Conservation (phyloP, 805 yeast genomes). For the Wickerhamiella occidentalis region DNA sequence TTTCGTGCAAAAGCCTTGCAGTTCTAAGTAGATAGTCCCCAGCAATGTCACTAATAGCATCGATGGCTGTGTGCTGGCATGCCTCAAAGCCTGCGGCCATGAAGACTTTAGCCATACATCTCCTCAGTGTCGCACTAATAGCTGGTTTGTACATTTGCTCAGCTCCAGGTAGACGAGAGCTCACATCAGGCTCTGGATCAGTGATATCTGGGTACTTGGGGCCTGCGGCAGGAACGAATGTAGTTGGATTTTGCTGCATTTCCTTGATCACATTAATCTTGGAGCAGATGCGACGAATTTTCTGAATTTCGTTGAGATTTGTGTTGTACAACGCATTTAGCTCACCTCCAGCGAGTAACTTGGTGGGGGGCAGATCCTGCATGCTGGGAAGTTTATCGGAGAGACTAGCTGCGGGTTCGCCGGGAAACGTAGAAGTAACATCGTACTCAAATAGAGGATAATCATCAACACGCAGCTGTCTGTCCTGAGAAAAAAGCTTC, state of each 20-base stretch:
- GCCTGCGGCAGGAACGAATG: constrained; percentile 3
- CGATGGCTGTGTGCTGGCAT: constrained; percentile 64
- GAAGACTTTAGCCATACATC: constrained; percentile 61
- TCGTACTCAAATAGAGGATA: constrained; percentile 60
- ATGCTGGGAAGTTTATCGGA: constrained; percentile 22
- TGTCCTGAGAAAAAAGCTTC: constrained; percentile 1
- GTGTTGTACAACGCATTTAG: constrained; percentile 46
- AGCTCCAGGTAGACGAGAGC: constrained; percentile 61
- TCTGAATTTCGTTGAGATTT: constrained; percentile 72
- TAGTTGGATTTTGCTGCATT: constrained; percentile 53
- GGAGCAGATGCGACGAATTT: constrained; percentile 75
- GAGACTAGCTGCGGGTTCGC: constrained; percentile 29
- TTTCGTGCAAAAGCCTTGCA: constrained; percentile 55
- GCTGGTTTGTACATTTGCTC: constrained; percentile 49
- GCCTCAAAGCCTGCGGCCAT: constrained; percentile 92
- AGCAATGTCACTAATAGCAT: constrained; percentile 70
- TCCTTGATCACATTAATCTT: constrained; percentile 79
- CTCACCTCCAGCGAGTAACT: constrained; percentile 34
- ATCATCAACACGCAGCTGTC: constrained; percentile 25
- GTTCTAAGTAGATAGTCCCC: constrained; percentile 67
- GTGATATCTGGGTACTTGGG: constrained; percentile 31
- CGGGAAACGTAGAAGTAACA: constrained; percentile 67
- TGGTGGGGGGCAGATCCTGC: constrained; percentile 33
- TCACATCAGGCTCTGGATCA: constrained; percentile 69
- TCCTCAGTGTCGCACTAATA: constrained; percentile 52